These are phyloP conservation scores for Aureobasidium uvarum DNA, from an alignment of 2,329 filamentous ascomycete species.

Conservation along the genomic window DNA sequence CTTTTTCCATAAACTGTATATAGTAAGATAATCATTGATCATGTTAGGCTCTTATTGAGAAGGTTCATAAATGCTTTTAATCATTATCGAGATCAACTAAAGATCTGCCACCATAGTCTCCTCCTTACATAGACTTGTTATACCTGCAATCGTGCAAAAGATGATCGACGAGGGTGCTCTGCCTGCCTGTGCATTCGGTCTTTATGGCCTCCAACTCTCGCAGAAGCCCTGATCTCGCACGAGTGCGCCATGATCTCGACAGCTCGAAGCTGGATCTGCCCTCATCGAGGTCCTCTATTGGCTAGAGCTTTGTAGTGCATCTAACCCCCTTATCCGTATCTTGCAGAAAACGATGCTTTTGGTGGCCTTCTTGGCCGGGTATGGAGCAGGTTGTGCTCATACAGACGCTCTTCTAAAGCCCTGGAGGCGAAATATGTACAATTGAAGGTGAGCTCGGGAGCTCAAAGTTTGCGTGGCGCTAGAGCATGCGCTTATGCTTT, in stretches of 20 bases:
- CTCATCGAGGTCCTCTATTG: background rate
- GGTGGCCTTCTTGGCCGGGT: background rate
- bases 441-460: background rate
- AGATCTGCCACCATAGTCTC: background rate
- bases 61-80: constrained; percentile 5
- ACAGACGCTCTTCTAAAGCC: background rate
- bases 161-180: background rate
- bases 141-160: background rate
- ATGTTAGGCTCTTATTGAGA: background rate
- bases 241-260: background rate
- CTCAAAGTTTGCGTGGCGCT: background rate
- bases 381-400: background rate
- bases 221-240: background rate
- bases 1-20: background rate
- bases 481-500: constrained; percentile 27
- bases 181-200: background rate
- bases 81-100: background rate
- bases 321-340: background rate
- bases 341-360: background rate
- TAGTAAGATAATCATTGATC: background rate
- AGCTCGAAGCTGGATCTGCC: background rate
- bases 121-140: background rate
- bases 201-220: too few relatives aligned
- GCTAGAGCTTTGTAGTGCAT: background rate
- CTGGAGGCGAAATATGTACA: background rate